These are phyloP conservation scores for Phalaenopsis hybrid DNA, from an alignment of 116 monocot genomes.

Conservation along the genomic window DNA sequence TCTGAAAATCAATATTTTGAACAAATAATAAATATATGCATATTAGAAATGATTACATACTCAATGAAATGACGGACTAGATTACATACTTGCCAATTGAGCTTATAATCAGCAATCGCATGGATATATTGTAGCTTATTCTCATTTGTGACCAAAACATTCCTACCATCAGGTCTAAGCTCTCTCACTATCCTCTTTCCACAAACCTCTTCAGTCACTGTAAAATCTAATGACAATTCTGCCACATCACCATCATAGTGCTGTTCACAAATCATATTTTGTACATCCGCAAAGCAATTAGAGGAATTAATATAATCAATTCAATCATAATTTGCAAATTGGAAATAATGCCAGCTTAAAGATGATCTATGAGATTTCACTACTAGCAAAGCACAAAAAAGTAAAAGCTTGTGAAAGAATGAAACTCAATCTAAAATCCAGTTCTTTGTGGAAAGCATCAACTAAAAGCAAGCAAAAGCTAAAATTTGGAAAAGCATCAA, in stretches of 20 bases:
- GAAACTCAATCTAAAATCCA: not conserved
- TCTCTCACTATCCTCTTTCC: conserved; percentile 59
- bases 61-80: not conserved
- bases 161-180: conserved; percentile 71
- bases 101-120: conserved; percentile 87
- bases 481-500: not conserved
- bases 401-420: not conserved
- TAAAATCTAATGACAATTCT: conserved; percentile 83
- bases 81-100: conserved; percentile 64
- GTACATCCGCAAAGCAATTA: not conserved
- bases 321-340: not conserved
- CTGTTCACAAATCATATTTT: conserved; percentile 23
- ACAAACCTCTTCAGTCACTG: conserved; percentile 69
- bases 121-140: conserved; percentile 93
- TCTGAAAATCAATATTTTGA: conserved; percentile 36
- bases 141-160: conserved; percentile 65
- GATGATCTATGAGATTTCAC: not conserved
- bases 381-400: not conserved
- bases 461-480: not conserved
- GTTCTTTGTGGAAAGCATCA: not conserved
- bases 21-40: not conserved
- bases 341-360: not conserved
- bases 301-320: conserved; percentile 2
- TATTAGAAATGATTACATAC: not conserved
- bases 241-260: conserved; percentile 75